Evolutionary conservation across 1,139 yeast species (phyloP).

Genomic region (Saccharomyces hybrid): DNA sequence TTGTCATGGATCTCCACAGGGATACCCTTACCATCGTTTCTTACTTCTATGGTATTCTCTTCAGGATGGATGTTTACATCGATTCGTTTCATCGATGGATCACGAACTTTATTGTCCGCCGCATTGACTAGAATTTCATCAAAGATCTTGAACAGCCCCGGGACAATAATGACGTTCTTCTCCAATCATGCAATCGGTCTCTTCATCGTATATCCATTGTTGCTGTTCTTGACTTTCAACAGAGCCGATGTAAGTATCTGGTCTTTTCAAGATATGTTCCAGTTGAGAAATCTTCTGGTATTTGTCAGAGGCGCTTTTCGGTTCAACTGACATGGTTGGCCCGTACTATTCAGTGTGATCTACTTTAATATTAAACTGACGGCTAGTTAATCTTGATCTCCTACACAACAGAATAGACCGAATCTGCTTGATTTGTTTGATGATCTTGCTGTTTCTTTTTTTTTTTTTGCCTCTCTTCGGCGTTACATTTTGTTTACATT

Average conservation of each 20-base stretch:
- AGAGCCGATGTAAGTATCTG: slow-evolving; percentile 96
- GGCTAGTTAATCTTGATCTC: not conserved
- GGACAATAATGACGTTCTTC: slow-evolving; percentile 72
- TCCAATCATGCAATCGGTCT: slow-evolving; percentile 62
- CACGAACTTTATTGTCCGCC: slow-evolving; percentile 96
- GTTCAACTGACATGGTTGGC: slow-evolving; percentile 15
- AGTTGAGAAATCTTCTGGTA: slow-evolving; percentile 91
- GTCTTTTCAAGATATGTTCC: slow-evolving; percentile 93
- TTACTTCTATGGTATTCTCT: slow-evolving; percentile 65
- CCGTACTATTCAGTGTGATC: not conserved
- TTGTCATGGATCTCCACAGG: slow-evolving; percentile 91
- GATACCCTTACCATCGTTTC: slow-evolving; percentile 92
- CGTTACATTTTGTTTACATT: not conserved
- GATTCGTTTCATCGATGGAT: slow-evolving; percentile 78
- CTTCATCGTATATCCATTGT: slow-evolving; percentile 80
- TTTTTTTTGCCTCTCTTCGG: not conserved
- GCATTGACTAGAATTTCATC: slow-evolving; percentile 97
- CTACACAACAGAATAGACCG: not conserved
- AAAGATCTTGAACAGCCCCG: slow-evolving; percentile 92
- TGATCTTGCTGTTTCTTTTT: not conserved
- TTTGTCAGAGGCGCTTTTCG: slow-evolving; percentile 59
- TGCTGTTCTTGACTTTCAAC: slow-evolving; percentile 72
- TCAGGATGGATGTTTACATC: slow-evolving; percentile 76
- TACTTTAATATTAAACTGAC: not conserved
- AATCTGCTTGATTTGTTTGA: not conserved